These are phyloP conservation scores for Craterostigma plantagineum DNA, from an alignment of 257 asterid species.

Conservation along the genomic window DNA sequence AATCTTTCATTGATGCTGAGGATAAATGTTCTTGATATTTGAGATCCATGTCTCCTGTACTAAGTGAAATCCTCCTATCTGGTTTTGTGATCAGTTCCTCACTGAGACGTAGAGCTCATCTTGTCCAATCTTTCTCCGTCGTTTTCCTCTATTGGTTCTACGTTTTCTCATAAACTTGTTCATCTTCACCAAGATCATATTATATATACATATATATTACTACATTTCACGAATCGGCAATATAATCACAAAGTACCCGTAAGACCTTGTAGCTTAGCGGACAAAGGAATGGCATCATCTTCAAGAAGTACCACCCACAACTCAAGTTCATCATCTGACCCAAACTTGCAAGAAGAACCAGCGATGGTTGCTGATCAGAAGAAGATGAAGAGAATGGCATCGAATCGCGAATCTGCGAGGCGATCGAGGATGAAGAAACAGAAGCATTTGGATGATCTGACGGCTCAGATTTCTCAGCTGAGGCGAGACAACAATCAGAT, in stretches of 20 bases:
- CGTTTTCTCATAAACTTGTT: conserved; percentile 37
- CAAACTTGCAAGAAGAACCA: no score
- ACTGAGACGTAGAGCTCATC: conserved; percentile 53
- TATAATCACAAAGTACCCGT: no score
- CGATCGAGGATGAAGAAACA: conserved; percentile 6
- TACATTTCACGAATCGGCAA: no score
- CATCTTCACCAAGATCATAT: background rate
- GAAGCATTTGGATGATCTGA: conserved; percentile 2
- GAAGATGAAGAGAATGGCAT: conserved; percentile 3
- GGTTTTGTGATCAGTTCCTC: conserved; percentile 51
- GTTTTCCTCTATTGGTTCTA: conserved; percentile 94
- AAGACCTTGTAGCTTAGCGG: no score
- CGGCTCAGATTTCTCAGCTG: background rate
- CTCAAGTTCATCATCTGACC: no score
- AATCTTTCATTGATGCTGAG: background rate
- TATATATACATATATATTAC: no score
- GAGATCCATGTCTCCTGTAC: conserved; percentile 48
- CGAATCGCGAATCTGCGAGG: conserved; percentile 3
- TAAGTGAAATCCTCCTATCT: conserved; percentile 60
- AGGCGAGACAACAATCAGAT: conserved; percentile 2
- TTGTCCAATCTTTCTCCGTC: conserved; percentile 90
- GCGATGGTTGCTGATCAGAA: background rate
- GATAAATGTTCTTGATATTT: background rate
- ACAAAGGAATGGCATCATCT: no score
- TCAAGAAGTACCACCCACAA: no score